Base-by-base conservation (phyloP, 768 basidiomycete species). In the Serendipita sp. region DNA sequence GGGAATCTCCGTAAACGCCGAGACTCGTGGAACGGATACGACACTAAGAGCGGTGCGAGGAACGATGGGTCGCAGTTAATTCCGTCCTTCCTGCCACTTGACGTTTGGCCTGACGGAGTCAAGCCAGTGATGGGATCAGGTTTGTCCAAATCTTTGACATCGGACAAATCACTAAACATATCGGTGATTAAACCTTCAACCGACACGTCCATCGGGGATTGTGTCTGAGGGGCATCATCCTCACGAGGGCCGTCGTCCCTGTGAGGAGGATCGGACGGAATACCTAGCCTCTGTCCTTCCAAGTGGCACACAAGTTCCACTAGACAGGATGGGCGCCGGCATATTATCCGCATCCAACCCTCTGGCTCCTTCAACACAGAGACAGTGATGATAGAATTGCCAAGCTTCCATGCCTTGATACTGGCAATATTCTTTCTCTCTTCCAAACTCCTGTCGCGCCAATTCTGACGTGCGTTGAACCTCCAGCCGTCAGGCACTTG, bases 281-380 rank as follows among this genome's bases (percentile, higher is more conserved):
- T 5, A 52, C 16, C 16, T 18, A 30, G 10, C n/a, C 28, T 60
- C 35, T 60, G 28, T 34, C 56, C 56, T 73, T 97, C 93, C 46
- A 91, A 71, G 68, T 88, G 82, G 71, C 90, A 90, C 11, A 95
- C 74, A 69, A 97, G 84, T 67, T 84, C 83, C 0, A 91, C 88
- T 68, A 85, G 85, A 2, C 96, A 96, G 0, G 94, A 97, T 0
- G 96, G 87, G 13, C 96, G 79, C 3, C 92, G 81, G 0, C 87
- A 85, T 48, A 85, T 74, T 13, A 97, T 83, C 70, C 93, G 89
- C 23, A 93, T 81, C 95, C 95, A 98, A 1, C 93, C 93, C 5
- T n/a, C 18, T 52, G 83, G 76, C 66, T 83, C 79, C 1, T 80
- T 76, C 38, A 94, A 78, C 0, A 85, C 77, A 11, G 86, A 85